Conservation (phyloP, 2,329 filamentous ascomycete genomes). For the Saccharata proteae region DNA sequence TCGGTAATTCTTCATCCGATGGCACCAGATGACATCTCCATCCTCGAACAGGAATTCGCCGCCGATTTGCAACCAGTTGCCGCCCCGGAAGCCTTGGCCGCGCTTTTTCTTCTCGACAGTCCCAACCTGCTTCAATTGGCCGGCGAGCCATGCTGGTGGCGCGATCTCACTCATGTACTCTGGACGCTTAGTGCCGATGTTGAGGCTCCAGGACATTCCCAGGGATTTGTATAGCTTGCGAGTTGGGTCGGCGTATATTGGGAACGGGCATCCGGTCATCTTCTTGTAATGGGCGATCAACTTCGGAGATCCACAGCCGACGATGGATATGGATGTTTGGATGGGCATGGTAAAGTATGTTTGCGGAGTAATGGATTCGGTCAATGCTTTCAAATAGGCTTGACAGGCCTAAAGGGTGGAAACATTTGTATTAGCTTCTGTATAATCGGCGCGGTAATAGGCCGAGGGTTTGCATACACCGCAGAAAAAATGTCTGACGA, state of each 20-base stretch:
- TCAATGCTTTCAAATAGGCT: conserved; percentile 51
- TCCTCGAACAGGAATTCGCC: conserved; percentile 30
- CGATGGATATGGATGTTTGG: conserved; percentile 47
- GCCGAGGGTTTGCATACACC: conserved; percentile 16
- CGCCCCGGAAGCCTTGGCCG: conserved; percentile 33
- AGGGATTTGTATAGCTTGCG: conserved; percentile 50
- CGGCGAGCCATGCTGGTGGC: conserved; percentile 16
- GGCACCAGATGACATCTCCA: conserved; percentile 28
- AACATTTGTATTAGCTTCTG: no score
- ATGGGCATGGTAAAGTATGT: conserved; percentile 32
- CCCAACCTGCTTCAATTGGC: conserved; percentile 16
- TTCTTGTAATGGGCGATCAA: conserved; percentile 51
- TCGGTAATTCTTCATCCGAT: conserved; percentile 28
- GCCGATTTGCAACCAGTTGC: conserved; percentile 27
- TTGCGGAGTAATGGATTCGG: conserved; percentile 35
- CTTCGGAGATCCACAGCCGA: conserved; percentile 54
- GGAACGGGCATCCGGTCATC: conserved; percentile 48
- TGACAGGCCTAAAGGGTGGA: conserved; percentile 49
- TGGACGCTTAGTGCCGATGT: conserved; percentile 41
- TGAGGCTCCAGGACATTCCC: conserved; percentile 50
- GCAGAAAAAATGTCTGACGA: conserved; percentile 31
- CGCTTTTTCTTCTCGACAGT: conserved; percentile 3
- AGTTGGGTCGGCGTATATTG: conserved; percentile 57
- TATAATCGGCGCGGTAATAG: neutral
- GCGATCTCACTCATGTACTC: conserved; percentile 42